Conservation (phyloP, 495 filamentous ascomycete species). For the Xylaria palmicola region DNA sequence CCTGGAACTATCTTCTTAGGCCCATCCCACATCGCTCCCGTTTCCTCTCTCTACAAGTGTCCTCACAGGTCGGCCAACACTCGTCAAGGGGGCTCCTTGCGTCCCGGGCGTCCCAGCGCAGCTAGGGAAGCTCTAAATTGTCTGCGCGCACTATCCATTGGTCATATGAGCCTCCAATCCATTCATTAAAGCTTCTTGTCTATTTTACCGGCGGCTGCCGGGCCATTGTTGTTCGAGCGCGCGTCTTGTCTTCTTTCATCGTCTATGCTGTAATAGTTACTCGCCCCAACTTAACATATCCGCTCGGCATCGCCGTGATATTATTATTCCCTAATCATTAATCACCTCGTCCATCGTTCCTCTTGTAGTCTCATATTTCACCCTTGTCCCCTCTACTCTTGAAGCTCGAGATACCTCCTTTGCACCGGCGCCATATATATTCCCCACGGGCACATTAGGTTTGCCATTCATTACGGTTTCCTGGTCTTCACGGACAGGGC, state of each 20-base stretch:
- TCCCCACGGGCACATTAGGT: not conserved
- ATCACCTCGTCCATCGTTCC: not conserved
- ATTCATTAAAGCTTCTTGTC: not conserved
- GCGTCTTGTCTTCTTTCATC: not conserved
- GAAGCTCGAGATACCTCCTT: not conserved
- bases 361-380: too few relatives aligned
- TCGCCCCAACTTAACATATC: not conserved
- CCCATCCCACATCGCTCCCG: not conserved
- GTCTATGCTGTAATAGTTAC: not conserved
- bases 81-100: constrained; percentile 3
- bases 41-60: not conserved
- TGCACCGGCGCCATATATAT: not conserved
- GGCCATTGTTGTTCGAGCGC: not conserved
- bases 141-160: not conserved
- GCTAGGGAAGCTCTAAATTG: not conserved
- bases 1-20: too few relatives aligned
- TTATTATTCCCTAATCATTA: constrained; percentile 4
- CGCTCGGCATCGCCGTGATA: not conserved
- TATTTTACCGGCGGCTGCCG: not conserved
- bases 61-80: not conserved
- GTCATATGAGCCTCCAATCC: too few relatives aligned
- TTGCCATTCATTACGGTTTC: not conserved
- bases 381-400: too few relatives aligned
- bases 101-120: not conserved
- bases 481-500: not conserved